Conservation (phyloP, 2,329 filamentous ascomycete genomes). For the Didymella keratinophila region DNA sequence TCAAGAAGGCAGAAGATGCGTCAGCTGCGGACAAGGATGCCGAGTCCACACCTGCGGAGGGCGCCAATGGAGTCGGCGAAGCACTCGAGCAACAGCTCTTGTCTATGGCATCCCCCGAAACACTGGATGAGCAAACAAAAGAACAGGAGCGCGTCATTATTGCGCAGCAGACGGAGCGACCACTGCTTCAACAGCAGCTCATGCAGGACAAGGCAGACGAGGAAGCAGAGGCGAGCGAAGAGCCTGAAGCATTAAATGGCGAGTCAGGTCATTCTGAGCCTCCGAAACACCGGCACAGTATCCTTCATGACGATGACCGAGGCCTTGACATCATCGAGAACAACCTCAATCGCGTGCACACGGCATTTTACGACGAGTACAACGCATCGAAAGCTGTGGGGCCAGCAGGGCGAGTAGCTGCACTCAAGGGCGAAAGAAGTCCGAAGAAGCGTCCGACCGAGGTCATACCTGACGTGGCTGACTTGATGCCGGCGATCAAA, state of each 20-base stretch:
- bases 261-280: constrained; percentile 43
- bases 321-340: constrained; percentile 81
- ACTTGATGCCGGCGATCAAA: constrained; percentile 85
- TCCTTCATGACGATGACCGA: constrained; percentile 86
- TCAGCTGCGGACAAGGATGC: constrained; percentile 32
- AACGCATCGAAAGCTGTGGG: constrained; percentile 61
- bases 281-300: constrained; percentile 69
- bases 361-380: constrained; percentile 83
- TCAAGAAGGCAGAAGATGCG: constrained; percentile 31
- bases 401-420: constrained; percentile 57
- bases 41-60: constrained; percentile 26
- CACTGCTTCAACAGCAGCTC: constrained; percentile 90
- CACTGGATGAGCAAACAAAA: constrained; percentile 78
- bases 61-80: constrained; percentile 58
- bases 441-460: constrained; percentile 59
- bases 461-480: constrained; percentile 82
- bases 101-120: constrained; percentile 76
- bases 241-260: constrained; percentile 51
- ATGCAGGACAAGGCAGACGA: constrained; percentile 86
- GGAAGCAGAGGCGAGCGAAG: constrained; percentile 60
- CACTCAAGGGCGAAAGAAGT: constrained; percentile 60
- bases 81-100: constrained; percentile 77
- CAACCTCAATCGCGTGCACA: constrained; percentile 78
- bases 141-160: constrained; percentile 88
- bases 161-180: constrained; percentile 87